Evolutionary conservation across 163 green algal species (phyloP), one percentile per base, ranked within the genome.

Genomic region (Picocystis sp.): DNA sequence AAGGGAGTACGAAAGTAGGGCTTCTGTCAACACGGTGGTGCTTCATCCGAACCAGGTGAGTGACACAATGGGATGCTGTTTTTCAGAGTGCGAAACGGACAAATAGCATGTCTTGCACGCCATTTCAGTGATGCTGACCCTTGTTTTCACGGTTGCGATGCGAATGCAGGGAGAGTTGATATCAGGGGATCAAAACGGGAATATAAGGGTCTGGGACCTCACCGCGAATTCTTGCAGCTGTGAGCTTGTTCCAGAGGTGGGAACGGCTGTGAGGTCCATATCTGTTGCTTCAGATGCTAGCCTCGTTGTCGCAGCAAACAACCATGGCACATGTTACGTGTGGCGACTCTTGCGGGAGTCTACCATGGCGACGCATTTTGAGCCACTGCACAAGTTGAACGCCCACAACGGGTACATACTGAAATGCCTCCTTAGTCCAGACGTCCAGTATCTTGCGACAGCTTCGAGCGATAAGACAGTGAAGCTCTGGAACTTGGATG

Each of bases 181-280:
- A n/a, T 93, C 81, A 48, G 82, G 86, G 3, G 89, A 98, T 65
- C 79, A 93, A 73, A 83, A 91, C 44, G 90, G 90, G 41, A 94
- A 98, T 70, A 95, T 99, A 50, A 67, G 90, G 1, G 90, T 99
- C 55, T 99, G 89, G 89, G 90, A 99, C 72, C 73, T 99, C 25
- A 89, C 80, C 11, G 82, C 78, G 14, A 86, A 80, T 56, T 80
- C 86, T 15, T 97, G 88, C 77, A 90, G 74, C 68, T 98, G 88
- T 60, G 89, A 98, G 76, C 79, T 98, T n/a, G 87, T 98, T 24
- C 90, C 90, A 0, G 90, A 97, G 66, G 82, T 97, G 3, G 84
- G 86, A 44, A 88, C 78, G 3, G 77, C 86, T 8, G 82, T 98
- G 34, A 74, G 87, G 19, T 86, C 33, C 19, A 60, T 97, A 13